Evolutionary conservation across 495 filamentous ascomycete species (phyloP), one percentile per base, ranked within the genome.

Genomic region (Neurospora sublineolata): DNA sequence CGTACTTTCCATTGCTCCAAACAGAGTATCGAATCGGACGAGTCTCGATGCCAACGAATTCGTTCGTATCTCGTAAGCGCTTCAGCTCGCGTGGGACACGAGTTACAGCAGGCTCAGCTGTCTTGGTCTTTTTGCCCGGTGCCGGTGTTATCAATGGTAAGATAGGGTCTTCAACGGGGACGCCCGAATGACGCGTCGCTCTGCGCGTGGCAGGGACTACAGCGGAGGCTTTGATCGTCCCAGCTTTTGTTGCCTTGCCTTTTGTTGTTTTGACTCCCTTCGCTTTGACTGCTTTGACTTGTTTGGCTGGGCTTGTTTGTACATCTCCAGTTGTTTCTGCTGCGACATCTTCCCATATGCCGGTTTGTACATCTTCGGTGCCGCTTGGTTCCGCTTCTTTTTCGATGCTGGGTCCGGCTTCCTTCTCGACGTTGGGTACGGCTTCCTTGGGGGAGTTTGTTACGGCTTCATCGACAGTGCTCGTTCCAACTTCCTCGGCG

Each of bases 1-100:
- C 73, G 41, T 83, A 81, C 71, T 87, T 88, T 37, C 86, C 86
- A 71, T 87, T 87, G 70, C 81, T 84, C 86, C 86, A 88, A 9
- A 84, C 83, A 0, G 84, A 81, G 70, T 80, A 79, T 2, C 77
- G 20, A n/a, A 87, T 82, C 6, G 85, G 85, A 67, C 82, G 80
- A 37, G 80, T 83, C 37, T 88, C 86, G 41, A 87, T 86, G 38
- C 82, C 79, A 1, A 83, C 83, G 68, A 80, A 88, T 73, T 88
- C 86, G 69, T 86, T 82, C 7, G 86, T 88, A 60, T 88, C 86
- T 71, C 83, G 80, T 6, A 88, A 76, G 11, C 84, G 82, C 58
- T 73, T 75, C 40, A 88, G 72, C 70, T 88, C 86, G 71, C 83
- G 83, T n/a, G 81, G 73, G 77, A 85, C 75, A 39, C 77, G 76